Percentiles rank a stretch among this genome's conserved stretches.
These are phyloP conservation scores for Delonix regia DNA, from an alignment of 306 rosid genomes.

Conservation along the genomic window DNA sequence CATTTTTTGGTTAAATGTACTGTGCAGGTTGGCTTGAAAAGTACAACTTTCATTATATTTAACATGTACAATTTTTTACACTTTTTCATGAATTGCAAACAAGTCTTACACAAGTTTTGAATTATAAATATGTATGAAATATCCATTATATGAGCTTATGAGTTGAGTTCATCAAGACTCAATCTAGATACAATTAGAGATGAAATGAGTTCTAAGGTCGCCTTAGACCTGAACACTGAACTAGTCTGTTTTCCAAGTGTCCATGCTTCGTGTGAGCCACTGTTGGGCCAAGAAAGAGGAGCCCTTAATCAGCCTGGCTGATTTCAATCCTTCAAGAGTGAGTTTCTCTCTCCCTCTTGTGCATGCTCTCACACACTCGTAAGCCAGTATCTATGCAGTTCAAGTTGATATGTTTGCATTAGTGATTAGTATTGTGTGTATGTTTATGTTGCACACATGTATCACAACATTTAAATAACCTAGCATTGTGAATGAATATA, in stretches of 20 bases:
- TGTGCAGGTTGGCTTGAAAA: slow-evolving; percentile 1
- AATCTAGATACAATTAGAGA: background rate
- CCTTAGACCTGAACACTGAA: background rate
- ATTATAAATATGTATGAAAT: background rate
- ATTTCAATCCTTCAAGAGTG: background rate
- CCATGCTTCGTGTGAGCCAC: background rate
- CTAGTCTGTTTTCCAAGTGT: background rate
- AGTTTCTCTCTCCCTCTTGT: background rate
- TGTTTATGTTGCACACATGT: slow-evolving; percentile 9
- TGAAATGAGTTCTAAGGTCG: background rate
- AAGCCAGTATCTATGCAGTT: slow-evolving; percentile 14
- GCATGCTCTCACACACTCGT: background rate
- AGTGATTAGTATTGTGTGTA: background rate
- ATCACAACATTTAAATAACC: background rate
- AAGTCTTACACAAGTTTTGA: background rate
- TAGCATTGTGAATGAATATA: background rate
- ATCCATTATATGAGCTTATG: background rate
- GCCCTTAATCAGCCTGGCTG: background rate
- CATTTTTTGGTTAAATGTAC: background rate
- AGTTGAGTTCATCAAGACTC: background rate
- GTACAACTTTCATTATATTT: background rate
- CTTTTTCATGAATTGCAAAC: background rate
- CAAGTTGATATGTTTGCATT: background rate
- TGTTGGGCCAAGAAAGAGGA: background rate
- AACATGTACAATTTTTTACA: background rate